Percentiles rank a stretch among this genome's conserved stretches.
Conservation (phyloP, 1,139 yeast genomes). For the Hansenula sp. region DNA sequence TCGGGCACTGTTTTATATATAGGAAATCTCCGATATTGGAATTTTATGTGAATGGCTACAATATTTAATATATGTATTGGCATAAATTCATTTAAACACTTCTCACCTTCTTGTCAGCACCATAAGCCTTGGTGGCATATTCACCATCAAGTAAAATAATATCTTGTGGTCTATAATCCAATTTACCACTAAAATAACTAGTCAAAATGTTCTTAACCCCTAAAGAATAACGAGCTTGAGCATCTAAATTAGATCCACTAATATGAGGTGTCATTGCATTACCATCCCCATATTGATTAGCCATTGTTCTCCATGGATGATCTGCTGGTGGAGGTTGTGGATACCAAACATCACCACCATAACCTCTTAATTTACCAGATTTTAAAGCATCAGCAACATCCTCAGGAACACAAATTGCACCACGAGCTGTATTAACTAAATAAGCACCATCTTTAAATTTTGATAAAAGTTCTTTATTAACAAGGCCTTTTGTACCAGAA, state of each 20-base stretch:
- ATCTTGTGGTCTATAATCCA: slow-evolving; percentile 70
- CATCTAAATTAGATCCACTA: slow-evolving; percentile 77
- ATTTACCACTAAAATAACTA: slow-evolving; percentile 56
- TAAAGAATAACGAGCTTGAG: slow-evolving; percentile 67
- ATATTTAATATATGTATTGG: too few relatives aligned
- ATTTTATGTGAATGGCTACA: too few relatives aligned
- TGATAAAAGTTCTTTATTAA: slow-evolving; percentile 62
- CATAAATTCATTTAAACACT: too few relatives aligned
- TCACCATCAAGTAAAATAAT: slow-evolving; percentile 68
- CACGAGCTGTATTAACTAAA: slow-evolving; percentile 81
- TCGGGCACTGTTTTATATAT: too few relatives aligned
- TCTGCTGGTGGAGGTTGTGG: slow-evolving; percentile 75
- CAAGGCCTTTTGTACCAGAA: slow-evolving; percentile 60
- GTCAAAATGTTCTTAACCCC: slow-evolving; percentile 66
- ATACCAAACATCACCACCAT: slow-evolving; percentile 84
- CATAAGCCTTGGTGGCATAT: slow-evolving; percentile 73
- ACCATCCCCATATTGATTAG: slow-evolving; percentile 64
- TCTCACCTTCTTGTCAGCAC: slow-evolving; percentile 37
- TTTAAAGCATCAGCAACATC: slow-evolving; percentile 73
- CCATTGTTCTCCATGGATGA: slow-evolving; percentile 76
- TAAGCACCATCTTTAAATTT: slow-evolving; percentile 76
- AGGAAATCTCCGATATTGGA: too few relatives aligned
- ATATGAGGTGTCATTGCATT: slow-evolving; percentile 86
- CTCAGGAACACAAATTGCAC: slow-evolving; percentile 69
- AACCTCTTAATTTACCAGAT: slow-evolving; percentile 68